Percentiles rank a stretch among this genome's conserved stretches.
Evolutionary conservation across 805 yeast species (phyloP).

Genomic region (Yamadazyma takamatsuzukensis): DNA sequence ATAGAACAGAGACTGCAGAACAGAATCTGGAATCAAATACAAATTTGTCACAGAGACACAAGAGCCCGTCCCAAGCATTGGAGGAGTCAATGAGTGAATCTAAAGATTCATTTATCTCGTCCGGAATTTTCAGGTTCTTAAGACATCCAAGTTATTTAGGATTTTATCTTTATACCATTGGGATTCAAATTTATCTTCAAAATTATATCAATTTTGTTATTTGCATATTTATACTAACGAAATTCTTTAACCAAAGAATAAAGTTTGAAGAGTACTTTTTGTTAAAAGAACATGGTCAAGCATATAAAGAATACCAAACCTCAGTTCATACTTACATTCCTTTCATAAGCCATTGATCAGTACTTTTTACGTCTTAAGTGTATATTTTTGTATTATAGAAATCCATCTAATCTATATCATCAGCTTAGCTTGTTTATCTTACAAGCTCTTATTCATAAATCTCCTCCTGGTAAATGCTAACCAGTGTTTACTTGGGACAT

Average conservation of each 20-base stretch:
- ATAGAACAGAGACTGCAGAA: too few species aligned
- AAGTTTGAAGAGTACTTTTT: constrained; percentile 33
- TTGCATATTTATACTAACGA: constrained; percentile 15
- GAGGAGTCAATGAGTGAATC: too few species aligned
- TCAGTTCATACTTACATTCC: constrained; percentile 28
- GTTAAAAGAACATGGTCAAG: constrained; percentile 22
- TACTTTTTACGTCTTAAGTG: too few species aligned
- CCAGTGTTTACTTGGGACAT: constrained; percentile 86
- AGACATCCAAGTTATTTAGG: constrained; percentile 41
- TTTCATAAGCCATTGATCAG: constrained; percentile 11
- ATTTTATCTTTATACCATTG: constrained; percentile 30
- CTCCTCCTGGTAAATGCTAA: constrained; percentile 90
- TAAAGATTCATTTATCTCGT: constrained; percentile 21
- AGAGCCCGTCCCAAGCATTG: too few species aligned
- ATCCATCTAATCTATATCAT: background rate
- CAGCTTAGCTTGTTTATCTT: constrained; percentile 3
- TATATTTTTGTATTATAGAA: too few species aligned
- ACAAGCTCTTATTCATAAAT: constrained; percentile 90
- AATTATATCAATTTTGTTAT: constrained; percentile 18
- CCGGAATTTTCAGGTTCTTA: constrained; percentile 26
- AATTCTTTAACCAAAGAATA: constrained; percentile 29
- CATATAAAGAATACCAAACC: constrained; percentile 22
- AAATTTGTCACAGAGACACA: too few species aligned
- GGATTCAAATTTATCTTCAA: constrained; percentile 24
- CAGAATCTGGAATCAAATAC: too few species aligned